Percentiles rank a stretch among this genome's conserved stretches.
These are phyloP conservation scores for Xylariaceae sp. DNA, from an alignment of 2,329 filamentous ascomycete genomes.

Conservation along the genomic window DNA sequence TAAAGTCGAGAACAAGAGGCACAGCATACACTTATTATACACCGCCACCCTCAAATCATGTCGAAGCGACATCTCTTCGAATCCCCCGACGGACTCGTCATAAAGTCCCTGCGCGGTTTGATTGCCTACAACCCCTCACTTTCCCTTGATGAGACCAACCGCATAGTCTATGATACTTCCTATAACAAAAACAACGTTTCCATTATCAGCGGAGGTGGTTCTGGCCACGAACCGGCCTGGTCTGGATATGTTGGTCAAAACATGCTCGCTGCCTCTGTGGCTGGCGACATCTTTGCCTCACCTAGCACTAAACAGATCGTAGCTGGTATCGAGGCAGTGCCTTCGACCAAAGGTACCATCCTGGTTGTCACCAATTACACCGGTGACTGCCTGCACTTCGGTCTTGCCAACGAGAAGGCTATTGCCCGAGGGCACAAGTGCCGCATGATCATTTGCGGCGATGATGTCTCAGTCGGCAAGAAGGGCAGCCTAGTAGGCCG, in stretches of 20 bases:
- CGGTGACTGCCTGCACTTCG: slow-evolving; percentile 60
- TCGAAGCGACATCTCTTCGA: slow-evolving; percentile 50
- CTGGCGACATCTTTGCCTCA: slow-evolving; percentile 60
- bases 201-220: slow-evolving; percentile 52
- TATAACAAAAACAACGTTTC: slow-evolving; percentile 41
- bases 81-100: slow-evolving; percentile 49
- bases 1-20: too few species aligned
- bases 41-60: slow-evolving; percentile 30
- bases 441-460: slow-evolving; percentile 57
- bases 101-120: slow-evolving; percentile 46
- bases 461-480: slow-evolving; percentile 61
- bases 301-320: slow-evolving; percentile 61
- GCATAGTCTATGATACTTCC: slow-evolving; percentile 46
- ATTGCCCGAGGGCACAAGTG: slow-evolving; percentile 50
- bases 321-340: slow-evolving; percentile 51
- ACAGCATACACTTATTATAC: too few species aligned
- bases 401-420: slow-evolving; percentile 55
- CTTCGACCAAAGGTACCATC: slow-evolving; percentile 52
- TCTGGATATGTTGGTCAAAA: slow-evolving; percentile 59
- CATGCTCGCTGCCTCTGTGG: slow-evolving; percentile 57
- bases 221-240: slow-evolving; percentile 60
- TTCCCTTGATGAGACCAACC: slow-evolving; percentile 44
- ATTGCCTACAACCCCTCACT: slow-evolving; percentile 50
- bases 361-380: slow-evolving; percentile 63
- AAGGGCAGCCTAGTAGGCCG: slow-evolving; percentile 55